Evolutionary conservation across 306 rosid genomes (phyloP), one percentile per base, ranked within the genome.

Genomic region (Cucurbita ficifolia): DNA sequence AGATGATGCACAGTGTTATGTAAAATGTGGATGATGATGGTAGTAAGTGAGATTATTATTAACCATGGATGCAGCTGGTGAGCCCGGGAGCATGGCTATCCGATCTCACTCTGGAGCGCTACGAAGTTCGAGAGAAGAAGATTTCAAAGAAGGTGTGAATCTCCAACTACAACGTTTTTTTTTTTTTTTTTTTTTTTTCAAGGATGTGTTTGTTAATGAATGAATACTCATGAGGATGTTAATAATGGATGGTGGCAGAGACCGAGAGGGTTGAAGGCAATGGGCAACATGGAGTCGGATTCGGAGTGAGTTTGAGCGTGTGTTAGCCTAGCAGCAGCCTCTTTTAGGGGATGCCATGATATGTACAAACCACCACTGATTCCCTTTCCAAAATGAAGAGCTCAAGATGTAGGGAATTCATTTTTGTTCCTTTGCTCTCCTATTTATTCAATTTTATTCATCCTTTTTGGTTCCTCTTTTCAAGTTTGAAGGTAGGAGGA

Each of bases 111-210:
- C 78, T 90, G 16, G 97, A 93, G 61, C 87, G 96, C 43, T 93
- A 93, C 24, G 96, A 93, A 77, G 98, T 93, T 69, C 83, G 97
- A 81, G 98, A 93, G 92, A 93, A 88, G 86, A 93, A 90, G 83
- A 88, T 82, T 58, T 60, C 96, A 24, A 93, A 88, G 77, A 93
- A 90, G 94, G 33, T n/a, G 96, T 88, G 83, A 45, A 0, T 24
- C 13, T 2, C 2, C 6, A 33, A 4, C 57, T 21, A 11, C 24
- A 14, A 33, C 42, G 18, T 21, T 18, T 10, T 3, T n/a, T n/a
- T n/a, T n/a, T n/a, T n/a, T n/a, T n/a, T n/a, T n/a, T n/a, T n/a
- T n/a, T n/a, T n/a, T n/a, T n/a, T n/a, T n/a, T n/a, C n/a, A n/a
- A n/a, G 33, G 33, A 29, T 2, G 33, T 29, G 33, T 29, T 29